These are phyloP conservation scores for Mycena indigotica DNA, from an alignment of 768 basidiomycete genomes.

Conservation along the genomic window DNA sequence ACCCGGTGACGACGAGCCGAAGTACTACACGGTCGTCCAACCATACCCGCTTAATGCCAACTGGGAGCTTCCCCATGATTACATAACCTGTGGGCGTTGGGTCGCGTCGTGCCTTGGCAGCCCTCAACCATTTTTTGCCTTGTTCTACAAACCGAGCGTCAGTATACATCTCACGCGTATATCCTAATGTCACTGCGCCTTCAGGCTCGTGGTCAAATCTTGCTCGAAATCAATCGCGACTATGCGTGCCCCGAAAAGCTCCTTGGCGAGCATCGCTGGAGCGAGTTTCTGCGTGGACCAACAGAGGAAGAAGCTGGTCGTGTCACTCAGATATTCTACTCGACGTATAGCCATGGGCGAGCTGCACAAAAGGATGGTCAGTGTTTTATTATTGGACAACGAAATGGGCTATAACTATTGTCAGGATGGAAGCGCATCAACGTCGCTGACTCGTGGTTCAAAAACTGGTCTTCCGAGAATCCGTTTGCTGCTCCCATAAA, in stretches of 20 bases:
- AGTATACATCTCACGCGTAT: slow-evolving; percentile 16
- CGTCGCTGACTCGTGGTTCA: slow-evolving; percentile 46
- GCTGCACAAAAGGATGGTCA: slow-evolving; percentile 53
- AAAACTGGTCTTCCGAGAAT: slow-evolving; percentile 36
- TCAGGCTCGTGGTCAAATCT: slow-evolving; percentile 51
- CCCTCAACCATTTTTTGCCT: slow-evolving; percentile 39
- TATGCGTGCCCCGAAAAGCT: slow-evolving; percentile 38
- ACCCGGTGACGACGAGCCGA: slow-evolving; percentile 44
- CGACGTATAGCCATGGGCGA: slow-evolving; percentile 42
- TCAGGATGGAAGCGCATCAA: slow-evolving; percentile 56
- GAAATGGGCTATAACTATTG: no score
- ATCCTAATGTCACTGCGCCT: neutral
- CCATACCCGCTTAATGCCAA: slow-evolving; percentile 54
- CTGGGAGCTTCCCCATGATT: slow-evolving; percentile 44
- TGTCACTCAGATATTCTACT: slow-evolving; percentile 46
- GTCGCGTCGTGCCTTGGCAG: slow-evolving; percentile 45
- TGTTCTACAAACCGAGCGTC: slow-evolving; percentile 52
- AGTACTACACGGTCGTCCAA: slow-evolving; percentile 48
- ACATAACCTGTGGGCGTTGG: slow-evolving; percentile 47
- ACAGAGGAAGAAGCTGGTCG: slow-evolving; percentile 37
- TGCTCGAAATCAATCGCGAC: slow-evolving; percentile 47
- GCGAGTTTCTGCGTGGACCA: slow-evolving; percentile 45
- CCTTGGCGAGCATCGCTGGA: slow-evolving; percentile 56
- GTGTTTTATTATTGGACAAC: slow-evolving; percentile 19
- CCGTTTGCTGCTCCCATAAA: slow-evolving; percentile 29